Conservation (phyloP, 345 rosid genomes). For the Stellera chamaejasme region DNA sequence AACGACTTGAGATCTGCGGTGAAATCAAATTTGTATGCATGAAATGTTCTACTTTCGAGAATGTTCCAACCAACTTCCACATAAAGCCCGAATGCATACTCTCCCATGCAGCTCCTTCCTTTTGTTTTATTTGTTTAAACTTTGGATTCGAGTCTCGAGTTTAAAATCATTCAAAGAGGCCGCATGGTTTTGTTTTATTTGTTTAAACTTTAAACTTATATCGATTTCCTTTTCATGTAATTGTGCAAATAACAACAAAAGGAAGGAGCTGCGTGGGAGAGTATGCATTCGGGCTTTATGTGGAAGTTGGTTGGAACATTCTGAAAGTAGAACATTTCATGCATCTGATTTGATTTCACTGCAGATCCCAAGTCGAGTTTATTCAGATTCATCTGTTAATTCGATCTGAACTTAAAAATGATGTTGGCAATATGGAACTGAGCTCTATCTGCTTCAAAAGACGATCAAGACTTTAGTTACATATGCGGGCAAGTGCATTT, state of each 20-base stretch:
- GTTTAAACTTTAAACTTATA: no score
- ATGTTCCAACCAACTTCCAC: slow-evolving; percentile 68
- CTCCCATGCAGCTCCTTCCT: slow-evolving; percentile 91
- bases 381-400: slow-evolving; percentile 55
- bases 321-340: slow-evolving; percentile 41
- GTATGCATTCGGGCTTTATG: slow-evolving; percentile 39
- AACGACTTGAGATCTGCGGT: slow-evolving; percentile 27
- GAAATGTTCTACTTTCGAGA: slow-evolving; percentile 39
- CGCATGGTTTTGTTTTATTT: no score
- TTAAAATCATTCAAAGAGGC: no score
- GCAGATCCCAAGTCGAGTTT: slow-evolving; percentile 31
- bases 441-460: slow-evolving; percentile 58
- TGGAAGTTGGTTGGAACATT: slow-evolving; percentile 65
- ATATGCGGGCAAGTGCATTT: slow-evolving; percentile 52
- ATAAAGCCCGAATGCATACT: slow-evolving; percentile 38
- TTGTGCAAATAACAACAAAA: slow-evolving; percentile 53
- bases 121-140: no score
- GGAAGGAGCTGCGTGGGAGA: slow-evolving; percentile 88
- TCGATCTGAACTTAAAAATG: slow-evolving; percentile 73
- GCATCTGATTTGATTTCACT: slow-evolving; percentile 66
- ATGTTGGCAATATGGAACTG: slow-evolving; percentile 60
- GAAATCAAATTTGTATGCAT: slow-evolving; percentile 68
- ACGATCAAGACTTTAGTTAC: slow-evolving; percentile 51
- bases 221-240: slow-evolving; percentile 10
- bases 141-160: no score